A percentile compares a stretch with the other conserved stretches of the same genome.
These are phyloP conservation scores for Chlamydomonas urium DNA, from an alignment of 139 green algal genomes.

Conservation along the genomic window DNA sequence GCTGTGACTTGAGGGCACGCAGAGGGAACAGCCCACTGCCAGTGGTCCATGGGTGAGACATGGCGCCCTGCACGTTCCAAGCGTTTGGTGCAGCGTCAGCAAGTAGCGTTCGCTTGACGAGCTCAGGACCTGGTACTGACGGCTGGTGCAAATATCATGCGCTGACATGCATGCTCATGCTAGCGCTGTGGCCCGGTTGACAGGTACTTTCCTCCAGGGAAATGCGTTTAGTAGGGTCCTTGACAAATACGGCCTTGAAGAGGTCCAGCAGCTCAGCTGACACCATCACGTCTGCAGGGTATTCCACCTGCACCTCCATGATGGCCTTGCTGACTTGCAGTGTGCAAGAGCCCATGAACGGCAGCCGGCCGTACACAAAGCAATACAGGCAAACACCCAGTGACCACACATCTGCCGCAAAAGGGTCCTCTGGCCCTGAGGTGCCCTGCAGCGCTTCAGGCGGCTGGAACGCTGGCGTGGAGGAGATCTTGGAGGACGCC, in stretches of 20 bases:
- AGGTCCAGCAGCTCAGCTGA: constrained; percentile 47
- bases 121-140: no score
- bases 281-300: constrained; percentile 21
- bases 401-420: constrained; percentile 75
- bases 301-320: constrained; percentile 20
- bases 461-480: constrained; percentile 35
- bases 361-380: constrained; percentile 70
- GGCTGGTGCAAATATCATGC: no score
- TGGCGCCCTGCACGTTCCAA: no score
- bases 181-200: no score
- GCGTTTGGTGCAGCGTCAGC: no score
- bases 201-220: constrained; percentile 53
- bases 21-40: no score
- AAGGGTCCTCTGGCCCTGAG: constrained; percentile 19
- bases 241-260: constrained; percentile 68
- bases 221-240: constrained; percentile 69
- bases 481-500: constrained; percentile 13
- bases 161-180: no score
- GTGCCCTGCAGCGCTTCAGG: constrained; percentile 3
- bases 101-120: no score
- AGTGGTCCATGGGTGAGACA: no score
- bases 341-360: constrained; percentile 51
- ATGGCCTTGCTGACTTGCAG: constrained; percentile 51
- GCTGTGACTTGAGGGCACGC: no score
- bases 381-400: constrained; percentile 76